Evolutionary conservation across 768 basidiomycete genomes (phyloP), one percentile per base, ranked within the genome.

Genomic region (Xerocomus spinulosus): DNA sequence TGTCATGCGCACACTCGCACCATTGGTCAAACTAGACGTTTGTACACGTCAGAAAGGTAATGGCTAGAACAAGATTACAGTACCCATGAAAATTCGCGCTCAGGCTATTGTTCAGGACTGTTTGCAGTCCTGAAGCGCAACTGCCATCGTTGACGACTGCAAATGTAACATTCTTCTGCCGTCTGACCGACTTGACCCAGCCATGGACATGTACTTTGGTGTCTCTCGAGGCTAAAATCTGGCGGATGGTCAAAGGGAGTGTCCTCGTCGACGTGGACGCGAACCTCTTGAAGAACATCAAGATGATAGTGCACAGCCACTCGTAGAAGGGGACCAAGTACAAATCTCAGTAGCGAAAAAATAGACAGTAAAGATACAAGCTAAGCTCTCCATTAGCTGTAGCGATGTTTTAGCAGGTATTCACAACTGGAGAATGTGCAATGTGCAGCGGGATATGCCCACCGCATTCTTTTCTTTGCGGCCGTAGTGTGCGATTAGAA

Each of bases 161-260:
- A 61, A 96, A 97, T 3, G 89, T 76, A n/a, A 92, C 75, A 42
- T 83, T 82, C 72, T 95, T 95, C 70, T 95, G 92, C 34, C 81
- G 78, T 34, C 92, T 77, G 33, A 94, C 77, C 2, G 87, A 90
- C 57, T 85, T 85, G 47, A 97, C 74, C 90, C 91, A 95, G 43
- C 89, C 93, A 35, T 82, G 80, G 9, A 94, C 75, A 18, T 68
- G 53, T 8, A 73, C 57, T 10, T 59, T 53, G 18, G 50, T 17
- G 13, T 46, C 51, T 29, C 25, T 48, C 17, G 57, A 57, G 5
- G 63, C 49, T 15, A 75, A 62, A 17, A 75, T 60, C 56, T 75
- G 72, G 42, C 69, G 68, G 17, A 68, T 69, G 14, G 68, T 62
- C 25, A 38, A 50, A 50, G 68, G 68, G 18, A 69, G 52, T 13